These are phyloP conservation scores for Apiospora marii DNA, from an alignment of 2,329 filamentous ascomycete genomes.

Conservation along the genomic window DNA sequence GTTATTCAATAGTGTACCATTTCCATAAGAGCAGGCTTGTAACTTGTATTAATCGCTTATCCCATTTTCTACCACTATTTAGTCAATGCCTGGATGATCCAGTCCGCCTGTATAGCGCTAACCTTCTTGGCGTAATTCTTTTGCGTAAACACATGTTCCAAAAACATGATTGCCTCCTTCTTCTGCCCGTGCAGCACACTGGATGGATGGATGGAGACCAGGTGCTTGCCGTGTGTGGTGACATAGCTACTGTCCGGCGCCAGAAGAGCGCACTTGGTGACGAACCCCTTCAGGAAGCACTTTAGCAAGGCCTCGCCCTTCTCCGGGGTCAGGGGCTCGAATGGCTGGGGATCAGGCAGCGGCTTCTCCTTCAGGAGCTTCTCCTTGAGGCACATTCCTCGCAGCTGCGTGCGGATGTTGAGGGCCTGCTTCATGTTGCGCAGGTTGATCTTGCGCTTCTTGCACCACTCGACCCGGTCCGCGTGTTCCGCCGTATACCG, in stretches of 20 bases:
- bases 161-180: constrained; percentile 72
- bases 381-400: constrained; percentile 61
- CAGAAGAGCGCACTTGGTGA: constrained; percentile 66
- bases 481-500: constrained; percentile 64
- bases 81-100: constrained; percentile 60
- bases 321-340: constrained; percentile 62
- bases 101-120: constrained; percentile 62
- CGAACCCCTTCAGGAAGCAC: constrained; percentile 70
- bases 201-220: constrained; percentile 68
- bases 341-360: constrained; percentile 62
- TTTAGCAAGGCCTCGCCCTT: constrained; percentile 62
- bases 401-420: constrained; percentile 68
- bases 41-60: neutral
- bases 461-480: constrained; percentile 66
- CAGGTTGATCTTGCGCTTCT: constrained; percentile 61
- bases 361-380: constrained; percentile 56
- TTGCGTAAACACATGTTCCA: constrained; percentile 71
- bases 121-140: constrained; percentile 74
- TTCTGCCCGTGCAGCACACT: constrained; percentile 70
- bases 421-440: constrained; percentile 70
- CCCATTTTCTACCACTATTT: neutral
- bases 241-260: constrained; percentile 68
- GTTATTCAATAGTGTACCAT: neutral
- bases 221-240: constrained; percentile 66
- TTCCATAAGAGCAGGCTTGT: neutral